A percentile compares a stretch with the other conserved stretches of the same genome.
These are phyloP conservation scores for Fusarium sp. DNA, from an alignment of 2,329 filamentous ascomycete genomes.

Conservation along the genomic window DNA sequence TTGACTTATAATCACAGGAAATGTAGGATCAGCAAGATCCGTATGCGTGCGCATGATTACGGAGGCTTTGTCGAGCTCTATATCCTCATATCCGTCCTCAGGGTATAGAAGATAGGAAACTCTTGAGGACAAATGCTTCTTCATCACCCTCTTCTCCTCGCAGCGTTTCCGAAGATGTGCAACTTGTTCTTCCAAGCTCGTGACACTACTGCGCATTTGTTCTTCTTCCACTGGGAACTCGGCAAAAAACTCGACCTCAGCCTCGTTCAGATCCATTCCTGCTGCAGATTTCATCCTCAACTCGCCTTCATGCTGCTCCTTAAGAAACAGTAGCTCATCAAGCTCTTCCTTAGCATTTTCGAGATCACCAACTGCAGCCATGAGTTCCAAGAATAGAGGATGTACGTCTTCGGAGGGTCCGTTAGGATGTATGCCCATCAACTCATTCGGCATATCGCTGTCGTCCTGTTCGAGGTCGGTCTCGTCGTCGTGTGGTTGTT, in stretches of 20 bases:
- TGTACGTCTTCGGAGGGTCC: slow-evolving; percentile 57
- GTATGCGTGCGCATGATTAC: slow-evolving; percentile 38
- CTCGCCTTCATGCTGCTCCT: slow-evolving; percentile 54
- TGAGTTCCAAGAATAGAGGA: slow-evolving; percentile 60
- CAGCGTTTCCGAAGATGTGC: slow-evolving; percentile 55
- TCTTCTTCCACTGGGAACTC: slow-evolving; percentile 55
- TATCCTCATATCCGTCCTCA: slow-evolving; percentile 54
- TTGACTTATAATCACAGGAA: slow-evolving; percentile 61
- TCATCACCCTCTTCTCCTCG: slow-evolving; percentile 56
- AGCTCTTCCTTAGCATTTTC: slow-evolving; percentile 61
- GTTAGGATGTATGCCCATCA: slow-evolving; percentile 52
- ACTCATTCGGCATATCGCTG: slow-evolving; percentile 48
- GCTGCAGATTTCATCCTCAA: slow-evolving; percentile 49
- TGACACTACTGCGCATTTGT: slow-evolving; percentile 50
- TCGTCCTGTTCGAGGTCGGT: slow-evolving; percentile 12
- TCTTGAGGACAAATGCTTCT: slow-evolving; percentile 54
- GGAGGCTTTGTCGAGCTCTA: slow-evolving; percentile 53
- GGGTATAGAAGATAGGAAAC: slow-evolving; percentile 57
- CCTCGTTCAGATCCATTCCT: slow-evolving; percentile 48
- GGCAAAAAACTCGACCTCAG: slow-evolving; percentile 58
- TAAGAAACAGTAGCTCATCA: slow-evolving; percentile 57
- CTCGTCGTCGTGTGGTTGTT: slow-evolving; percentile 10
- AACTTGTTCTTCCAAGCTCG: slow-evolving; percentile 51
- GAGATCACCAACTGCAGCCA: slow-evolving; percentile 58
- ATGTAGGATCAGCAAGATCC: slow-evolving; percentile 55